phyloP scores from a whole-genome alignment of 306 rosid species.

The Delonix regia region DNA sequence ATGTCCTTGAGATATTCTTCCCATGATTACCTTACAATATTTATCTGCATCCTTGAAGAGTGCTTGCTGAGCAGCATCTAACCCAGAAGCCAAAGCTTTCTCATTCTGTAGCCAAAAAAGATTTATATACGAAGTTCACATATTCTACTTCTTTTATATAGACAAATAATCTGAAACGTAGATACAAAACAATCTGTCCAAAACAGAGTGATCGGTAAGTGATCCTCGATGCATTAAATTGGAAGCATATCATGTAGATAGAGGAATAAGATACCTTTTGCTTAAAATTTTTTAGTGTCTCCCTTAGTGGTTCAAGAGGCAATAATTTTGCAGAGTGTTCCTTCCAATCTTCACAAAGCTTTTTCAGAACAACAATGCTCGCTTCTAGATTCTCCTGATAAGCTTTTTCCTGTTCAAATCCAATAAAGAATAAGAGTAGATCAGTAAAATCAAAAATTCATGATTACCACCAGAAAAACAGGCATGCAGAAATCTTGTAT shows the following conservation, averaged over 20 bases:
- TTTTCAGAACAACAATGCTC: constrained; percentile 71
- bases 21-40: constrained; percentile 60
- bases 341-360: constrained; percentile 83
- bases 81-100: constrained; percentile 62
- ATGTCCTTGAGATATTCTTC: constrained; percentile 60
- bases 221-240: constrained; percentile 17
- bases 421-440: constrained; percentile 18
- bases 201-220: neutral
- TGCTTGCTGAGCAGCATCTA: constrained; percentile 47
- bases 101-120: constrained; percentile 65
- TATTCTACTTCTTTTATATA: constrained; percentile 15
- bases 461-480: neutral
- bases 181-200: constrained; percentile 14
- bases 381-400: constrained; percentile 73
- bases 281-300: constrained; percentile 63
- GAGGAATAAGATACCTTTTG: constrained; percentile 58
- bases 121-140: constrained; percentile 31
- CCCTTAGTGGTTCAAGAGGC: constrained; percentile 72
- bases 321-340: constrained; percentile 60
- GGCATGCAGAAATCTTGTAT: constrained; percentile 1
- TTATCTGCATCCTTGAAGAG: constrained; percentile 78
- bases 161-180: neutral
- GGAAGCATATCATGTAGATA: neutral
- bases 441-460: neutral
- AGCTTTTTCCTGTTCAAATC: constrained; percentile 60